These are phyloP conservation scores for Pseudopyricularia javanii DNA, from an alignment of 2,329 filamentous ascomycete genomes.

Conservation along the genomic window DNA sequence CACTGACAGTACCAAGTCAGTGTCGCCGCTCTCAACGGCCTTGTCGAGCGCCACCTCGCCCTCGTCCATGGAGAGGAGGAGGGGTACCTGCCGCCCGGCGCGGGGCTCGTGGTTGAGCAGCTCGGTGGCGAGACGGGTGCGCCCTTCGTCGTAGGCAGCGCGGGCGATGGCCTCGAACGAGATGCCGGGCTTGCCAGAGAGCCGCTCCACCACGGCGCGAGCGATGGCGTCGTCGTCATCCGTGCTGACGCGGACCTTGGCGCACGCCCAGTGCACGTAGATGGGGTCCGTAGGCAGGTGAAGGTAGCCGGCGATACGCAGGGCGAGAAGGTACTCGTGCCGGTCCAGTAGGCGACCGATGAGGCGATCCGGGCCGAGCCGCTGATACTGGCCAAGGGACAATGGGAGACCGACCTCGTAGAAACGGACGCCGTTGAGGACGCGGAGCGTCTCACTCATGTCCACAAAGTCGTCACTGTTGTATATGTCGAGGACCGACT, in stretches of 20 bases:
- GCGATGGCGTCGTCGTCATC: slow-evolving; percentile 86
- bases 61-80: slow-evolving; percentile 90
- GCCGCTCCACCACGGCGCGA: slow-evolving; percentile 70
- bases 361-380: slow-evolving; percentile 80
- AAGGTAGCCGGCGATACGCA: slow-evolving; percentile 79
- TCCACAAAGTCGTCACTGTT: slow-evolving; percentile 98
- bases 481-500: slow-evolving; percentile 93
- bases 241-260: slow-evolving; percentile 76
- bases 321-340: slow-evolving; percentile 79
- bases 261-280: slow-evolving; percentile 92
- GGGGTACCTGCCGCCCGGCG: slow-evolving; percentile 88
- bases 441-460: slow-evolving; percentile 87
- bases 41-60: slow-evolving; percentile 93
- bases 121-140: slow-evolving; percentile 77
- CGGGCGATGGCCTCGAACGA: slow-evolving; percentile 92
- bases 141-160: slow-evolving; percentile 87
- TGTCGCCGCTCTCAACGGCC: slow-evolving; percentile 89
- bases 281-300: slow-evolving; percentile 78
- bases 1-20: slow-evolving; percentile 84
- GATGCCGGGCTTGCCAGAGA: slow-evolving; percentile 80
- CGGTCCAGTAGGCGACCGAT: slow-evolving; percentile 76
- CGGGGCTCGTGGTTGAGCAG: slow-evolving; percentile 88
- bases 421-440: slow-evolving; percentile 83
- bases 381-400: slow-evolving; percentile 87
- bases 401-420: slow-evolving; percentile 84